phyloP scores from a whole-genome alignment of 2,329 filamentous ascomycete genomes.

The Capronia epimyces region DNA sequence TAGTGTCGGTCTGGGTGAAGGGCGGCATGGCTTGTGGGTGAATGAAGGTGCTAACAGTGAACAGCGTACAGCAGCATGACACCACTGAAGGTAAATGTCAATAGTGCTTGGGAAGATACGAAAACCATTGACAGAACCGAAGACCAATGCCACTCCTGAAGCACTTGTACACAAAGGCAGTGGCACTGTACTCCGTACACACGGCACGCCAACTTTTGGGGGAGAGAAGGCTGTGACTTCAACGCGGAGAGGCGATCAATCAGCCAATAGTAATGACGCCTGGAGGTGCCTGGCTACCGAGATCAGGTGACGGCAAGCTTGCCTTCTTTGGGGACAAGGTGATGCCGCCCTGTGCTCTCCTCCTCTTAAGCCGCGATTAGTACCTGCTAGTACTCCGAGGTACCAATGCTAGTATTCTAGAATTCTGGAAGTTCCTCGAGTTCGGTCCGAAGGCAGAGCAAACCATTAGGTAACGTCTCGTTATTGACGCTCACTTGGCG shows the following conservation, averaged over 20 bases:
- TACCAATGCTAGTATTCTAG: no score
- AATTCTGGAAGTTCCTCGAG: no score
- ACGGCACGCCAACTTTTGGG: neutral
- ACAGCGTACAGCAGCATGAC: neutral
- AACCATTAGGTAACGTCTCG: no score
- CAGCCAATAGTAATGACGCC: neutral
- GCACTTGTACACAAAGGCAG: neutral
- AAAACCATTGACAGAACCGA: neutral
- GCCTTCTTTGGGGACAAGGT: no score
- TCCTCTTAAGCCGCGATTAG: no score
- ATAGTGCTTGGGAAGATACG: neutral
- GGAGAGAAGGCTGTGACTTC: neutral
- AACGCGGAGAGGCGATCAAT: neutral
- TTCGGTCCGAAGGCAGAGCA: no score
- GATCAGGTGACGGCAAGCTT: no score
- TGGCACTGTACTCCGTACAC: neutral
- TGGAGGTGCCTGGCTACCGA: no score
- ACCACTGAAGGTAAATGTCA: neutral
- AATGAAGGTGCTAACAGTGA: neutral
- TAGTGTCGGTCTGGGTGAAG: conserved; percentile 26
- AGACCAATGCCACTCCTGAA: neutral
- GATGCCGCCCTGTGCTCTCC: no score
- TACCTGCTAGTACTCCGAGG: no score
- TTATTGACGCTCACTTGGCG: no score
- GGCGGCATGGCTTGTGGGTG: conserved; percentile 17